Base-by-base conservation (phyloP, 306 rosid genomes). In the Begonia masoniana region DNA sequence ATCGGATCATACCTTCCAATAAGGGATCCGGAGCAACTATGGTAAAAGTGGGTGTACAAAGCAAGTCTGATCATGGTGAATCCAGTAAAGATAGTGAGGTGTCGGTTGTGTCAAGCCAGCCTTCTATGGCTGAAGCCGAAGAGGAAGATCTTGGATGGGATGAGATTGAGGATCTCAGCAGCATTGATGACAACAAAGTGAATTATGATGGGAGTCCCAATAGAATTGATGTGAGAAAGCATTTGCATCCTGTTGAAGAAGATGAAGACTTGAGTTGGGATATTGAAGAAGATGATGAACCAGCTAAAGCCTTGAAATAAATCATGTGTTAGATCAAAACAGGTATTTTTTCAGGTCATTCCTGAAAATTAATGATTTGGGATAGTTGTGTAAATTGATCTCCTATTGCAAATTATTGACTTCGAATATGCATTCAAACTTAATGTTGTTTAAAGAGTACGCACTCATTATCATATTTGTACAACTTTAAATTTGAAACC, bases 251-350 rank as follows among this genome's bases (percentile, higher is more conserved):
- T 65, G 77, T 88, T 0, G 95, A 82, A 62, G 96, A 73, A 41
- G 94, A 87, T 10, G 96, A 84, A 61, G 95, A 79, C 70, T 79
- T 88, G 78, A 80, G 85, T 68, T 88, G 96, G 96, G 96, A 78
- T 74, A 77, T 62, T 53, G 95, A 88, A 55, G 93, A 81, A 15
- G 89, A 83, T 67, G 79, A 84, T 14, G 62, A 63, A 57, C 78
- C 81, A 35, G 60, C 69, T 31, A 70, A 83, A 76, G 68, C 24
- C 79, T 68, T 76, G 71, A 78, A 14, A 15, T 24, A 53, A 66
- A 23, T 17, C 41, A 61, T 10, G 13, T 31, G 7, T 31, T 31
- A 31, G 39, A 7, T 31, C 39, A 31, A 31, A 31, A 31, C 39
- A 31, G 7, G 39, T 31, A 31, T 31, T 31, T 31, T 31, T 31